Evolutionary conservation across 2,329 filamentous ascomycete genomes (phyloP).

Genomic region (Aspergillus caelatus): DNA sequence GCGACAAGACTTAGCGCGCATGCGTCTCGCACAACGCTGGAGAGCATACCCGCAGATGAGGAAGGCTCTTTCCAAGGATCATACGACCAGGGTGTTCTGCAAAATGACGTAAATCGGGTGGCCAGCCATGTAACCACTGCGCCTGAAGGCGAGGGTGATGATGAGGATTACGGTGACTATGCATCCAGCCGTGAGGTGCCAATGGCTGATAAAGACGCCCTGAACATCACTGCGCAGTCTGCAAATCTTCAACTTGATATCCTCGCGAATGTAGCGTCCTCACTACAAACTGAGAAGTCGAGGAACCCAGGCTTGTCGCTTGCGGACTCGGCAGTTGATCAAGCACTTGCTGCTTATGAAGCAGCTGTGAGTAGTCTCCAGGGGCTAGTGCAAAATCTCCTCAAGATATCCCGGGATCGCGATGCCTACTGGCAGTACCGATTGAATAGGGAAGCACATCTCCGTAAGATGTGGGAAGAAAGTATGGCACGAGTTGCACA

Average conservation of each 20-base stretch:
- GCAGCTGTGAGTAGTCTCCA: slow-evolving; percentile 86
- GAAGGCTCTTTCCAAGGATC: slow-evolving; percentile 55
- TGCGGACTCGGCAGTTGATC: slow-evolving; percentile 73
- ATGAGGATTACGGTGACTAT: slow-evolving; percentile 79
- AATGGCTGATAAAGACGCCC: slow-evolving; percentile 82
- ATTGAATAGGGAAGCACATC: slow-evolving; percentile 85
- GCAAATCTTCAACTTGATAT: slow-evolving; percentile 91
- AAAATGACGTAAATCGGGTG: slow-evolving; percentile 52
- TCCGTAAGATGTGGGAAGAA: slow-evolving; percentile 97
- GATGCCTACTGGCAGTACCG: slow-evolving; percentile 98
- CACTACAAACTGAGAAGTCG: slow-evolving; percentile 70
- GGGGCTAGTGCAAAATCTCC: slow-evolving; percentile 78
- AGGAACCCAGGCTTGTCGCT: slow-evolving; percentile 72
- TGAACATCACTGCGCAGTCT: slow-evolving; percentile 96
- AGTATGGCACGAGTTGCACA: slow-evolving; percentile 96
- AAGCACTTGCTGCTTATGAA: slow-evolving; percentile 84
- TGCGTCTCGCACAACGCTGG: slow-evolving; percentile 50
- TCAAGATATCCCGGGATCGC: slow-evolving; percentile 90
- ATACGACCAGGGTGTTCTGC: slow-evolving; percentile 59
- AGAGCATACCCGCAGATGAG: slow-evolving; percentile 56
- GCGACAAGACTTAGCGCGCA: slow-evolving; percentile 54
- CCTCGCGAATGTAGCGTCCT: slow-evolving; percentile 80
- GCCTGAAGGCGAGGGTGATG: slow-evolving; percentile 65
- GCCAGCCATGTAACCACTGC: slow-evolving; percentile 53
- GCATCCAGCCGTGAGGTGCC: slow-evolving; percentile 75